A percentile compares a stretch with the other conserved stretches of the same genome.
phyloP scores from a whole-genome alignment of 1,284 basidiomycete species.

The Heterobasidion annosum region DNA sequence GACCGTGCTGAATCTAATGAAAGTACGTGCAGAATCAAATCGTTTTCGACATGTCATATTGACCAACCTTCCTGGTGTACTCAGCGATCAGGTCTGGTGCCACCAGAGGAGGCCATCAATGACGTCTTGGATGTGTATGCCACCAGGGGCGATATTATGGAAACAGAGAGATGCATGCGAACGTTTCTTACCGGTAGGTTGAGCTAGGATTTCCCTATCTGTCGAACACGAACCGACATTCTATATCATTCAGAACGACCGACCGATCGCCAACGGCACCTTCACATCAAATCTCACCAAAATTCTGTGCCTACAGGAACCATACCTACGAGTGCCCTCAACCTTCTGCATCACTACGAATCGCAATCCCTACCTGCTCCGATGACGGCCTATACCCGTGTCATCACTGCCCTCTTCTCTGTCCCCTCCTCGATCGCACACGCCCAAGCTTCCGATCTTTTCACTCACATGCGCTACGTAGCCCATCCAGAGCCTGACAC shows the following conservation, averaged over 20 bases:
- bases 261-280: slow-evolving; percentile 50
- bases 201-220: neutral
- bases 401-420: slow-evolving; percentile 55
- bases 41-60: neutral
- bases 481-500: slow-evolving; percentile 80
- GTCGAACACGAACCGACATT: neutral
- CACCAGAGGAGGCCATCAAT: slow-evolving; percentile 33
- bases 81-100: slow-evolving; percentile 28
- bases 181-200: slow-evolving; percentile 32
- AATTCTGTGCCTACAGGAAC: slow-evolving; percentile 26
- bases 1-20: slow-evolving; percentile 32
- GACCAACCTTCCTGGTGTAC: neutral
- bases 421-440: slow-evolving; percentile 37
- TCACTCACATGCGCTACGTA: slow-evolving; percentile 91
- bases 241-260: slow-evolving; percentile 26
- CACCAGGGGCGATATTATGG: slow-evolving; percentile 30
- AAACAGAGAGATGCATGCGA: slow-evolving; percentile 36
- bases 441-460: slow-evolving; percentile 88
- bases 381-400: slow-evolving; percentile 54
- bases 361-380: slow-evolving; percentile 45
- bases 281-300: slow-evolving; percentile 58
- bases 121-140: slow-evolving; percentile 43
- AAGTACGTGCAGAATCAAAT: slow-evolving; percentile 27
- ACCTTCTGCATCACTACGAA: slow-evolving; percentile 61
- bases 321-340: slow-evolving; percentile 48